Percentiles rank a stretch among this genome's conserved stretches.
These are phyloP conservation scores for Sungouiozyma intestinalis DNA, from an alignment of 805 yeast species.

Conservation along the genomic window DNA sequence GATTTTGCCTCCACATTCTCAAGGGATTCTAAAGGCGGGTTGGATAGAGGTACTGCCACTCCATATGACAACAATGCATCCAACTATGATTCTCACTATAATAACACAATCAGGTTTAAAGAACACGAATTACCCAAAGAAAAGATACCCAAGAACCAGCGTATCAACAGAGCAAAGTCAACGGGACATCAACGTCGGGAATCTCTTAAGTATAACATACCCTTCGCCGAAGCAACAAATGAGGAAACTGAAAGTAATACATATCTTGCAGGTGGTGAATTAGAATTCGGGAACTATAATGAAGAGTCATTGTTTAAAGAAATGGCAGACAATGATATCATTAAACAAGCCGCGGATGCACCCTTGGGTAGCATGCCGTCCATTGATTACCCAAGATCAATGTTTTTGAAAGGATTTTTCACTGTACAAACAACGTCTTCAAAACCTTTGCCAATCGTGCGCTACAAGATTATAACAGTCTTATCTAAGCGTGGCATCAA, in stretches of 20 bases:
- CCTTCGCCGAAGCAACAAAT: slow-evolving; percentile 3
- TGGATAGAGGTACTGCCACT: not conserved
- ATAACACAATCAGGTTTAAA: not conserved
- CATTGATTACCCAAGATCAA: slow-evolving; percentile 80
- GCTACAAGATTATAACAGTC: slow-evolving; percentile 71
- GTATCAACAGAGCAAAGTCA: slow-evolving; percentile 53
- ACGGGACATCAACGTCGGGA: slow-evolving; percentile 58
- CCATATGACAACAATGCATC: not conserved
- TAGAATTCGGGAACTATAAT: not conserved
- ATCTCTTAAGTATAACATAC: slow-evolving; percentile 31
- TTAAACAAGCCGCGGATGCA: slow-evolving; percentile 41
- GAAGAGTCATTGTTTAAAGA: not conserved
- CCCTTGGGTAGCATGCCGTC: slow-evolving; percentile 80
- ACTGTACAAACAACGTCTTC: slow-evolving; percentile 92
- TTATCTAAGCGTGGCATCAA: slow-evolving; percentile 64
- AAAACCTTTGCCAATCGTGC: slow-evolving; percentile 76
- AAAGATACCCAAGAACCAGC: not conserved
- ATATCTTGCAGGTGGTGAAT: not conserved
- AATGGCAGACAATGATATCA: slow-evolving; percentile 37
- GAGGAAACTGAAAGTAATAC: not conserved
- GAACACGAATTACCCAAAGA: not conserved
- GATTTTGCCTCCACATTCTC: not conserved
- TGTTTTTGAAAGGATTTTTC: slow-evolving; percentile 86
- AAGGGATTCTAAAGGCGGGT: not conserved
- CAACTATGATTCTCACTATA: not conserved